These are phyloP conservation scores for Coemansia reversa DNA, from an alignment of 192 early-diverging fungal species.

Conservation along the genomic window DNA sequence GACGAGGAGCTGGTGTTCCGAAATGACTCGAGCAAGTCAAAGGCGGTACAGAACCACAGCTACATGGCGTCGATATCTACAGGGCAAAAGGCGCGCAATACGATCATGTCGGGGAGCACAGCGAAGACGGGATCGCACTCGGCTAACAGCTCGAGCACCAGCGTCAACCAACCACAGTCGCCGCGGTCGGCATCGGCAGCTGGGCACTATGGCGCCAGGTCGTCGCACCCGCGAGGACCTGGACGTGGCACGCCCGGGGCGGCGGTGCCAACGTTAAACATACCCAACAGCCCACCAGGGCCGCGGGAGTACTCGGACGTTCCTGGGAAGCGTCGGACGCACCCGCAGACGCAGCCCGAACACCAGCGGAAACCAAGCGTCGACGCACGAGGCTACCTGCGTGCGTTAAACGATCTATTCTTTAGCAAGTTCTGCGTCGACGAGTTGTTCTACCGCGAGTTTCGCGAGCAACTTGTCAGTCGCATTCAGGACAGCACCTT, in stretches of 20 bases:
- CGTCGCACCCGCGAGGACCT: conserved; percentile 7
- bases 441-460: conserved; percentile 52
- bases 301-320: conserved; percentile 10
- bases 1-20: conserved; percentile 53
- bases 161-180: conserved; percentile 32
- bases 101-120: conserved; percentile 17
- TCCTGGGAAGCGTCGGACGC: conserved; percentile 9
- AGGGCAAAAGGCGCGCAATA: conserved; percentile 39
- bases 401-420: conserved; percentile 52
- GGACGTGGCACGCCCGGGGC: conserved; percentile 17
- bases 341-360: conserved; percentile 6
- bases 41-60: conserved; percentile 46
- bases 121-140: conserved; percentile 21
- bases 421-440: conserved; percentile 55
- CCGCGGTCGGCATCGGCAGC: conserved; percentile 23
- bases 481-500: conserved; percentile 53
- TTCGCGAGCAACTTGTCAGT: conserved; percentile 49
- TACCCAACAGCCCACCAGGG: neutral
- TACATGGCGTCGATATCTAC: conserved; percentile 53
- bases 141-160: conserved; percentile 38
- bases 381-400: conserved; percentile 43
- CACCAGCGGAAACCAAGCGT: conserved; percentile 41
- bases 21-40: conserved; percentile 43
- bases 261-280: neutral
- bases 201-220: conserved; percentile 17